Base-by-base conservation (phyloP, 306 rosid species). In the Carpinus viminea region DNA sequence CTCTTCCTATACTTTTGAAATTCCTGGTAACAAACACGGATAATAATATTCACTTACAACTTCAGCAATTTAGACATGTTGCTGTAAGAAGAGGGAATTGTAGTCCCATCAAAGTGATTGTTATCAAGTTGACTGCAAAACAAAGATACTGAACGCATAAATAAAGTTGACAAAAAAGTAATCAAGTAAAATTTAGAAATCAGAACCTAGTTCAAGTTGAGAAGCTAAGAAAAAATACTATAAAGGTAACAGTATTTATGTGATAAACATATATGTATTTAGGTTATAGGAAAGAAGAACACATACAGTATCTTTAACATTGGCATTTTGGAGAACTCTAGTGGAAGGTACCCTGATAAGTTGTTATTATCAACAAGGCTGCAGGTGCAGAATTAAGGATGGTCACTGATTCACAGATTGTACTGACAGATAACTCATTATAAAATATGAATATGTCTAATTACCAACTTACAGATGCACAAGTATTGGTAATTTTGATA, bases 361-460 rank as follows among this genome's bases (percentile, higher is more conserved):
- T 96, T 93, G 90, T 96, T 96, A 71, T 91, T 90, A 86, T 96
- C 99, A 21, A 96, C 89, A 80, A 96, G 97, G 87, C 99, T 96
- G 97, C 96, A 88, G 53, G 18, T 36, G 69, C 77, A 50, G 76
- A 57, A 9, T 70, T 64, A 54, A 70, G 75, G 7, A 28, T 31
- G 64, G 5, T 47, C 74, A 70, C 38, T 48, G 20, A 48, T 48
- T 20, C n/a, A 50, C n/a, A 16, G 36, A 65, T 31, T 36, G n/a
- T 82, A 47, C 62, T 9, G 65, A 69, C 8, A 46, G 34, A 72
- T 51, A 26, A 50, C 52, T 12, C 5, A 3, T 24, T 50, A 16
- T 17, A 7, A 72, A n/a, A 53, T 26, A 15, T 10, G 72, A 60
- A 38, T 52, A n/a, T 72, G 71, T 36, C 34, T 70, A 76, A 38